Evolutionary conservation across 1,284 basidiomycete species (phyloP), one percentile per base, ranked within the genome.

Genomic region (Cystobasidium slooffiae): DNA sequence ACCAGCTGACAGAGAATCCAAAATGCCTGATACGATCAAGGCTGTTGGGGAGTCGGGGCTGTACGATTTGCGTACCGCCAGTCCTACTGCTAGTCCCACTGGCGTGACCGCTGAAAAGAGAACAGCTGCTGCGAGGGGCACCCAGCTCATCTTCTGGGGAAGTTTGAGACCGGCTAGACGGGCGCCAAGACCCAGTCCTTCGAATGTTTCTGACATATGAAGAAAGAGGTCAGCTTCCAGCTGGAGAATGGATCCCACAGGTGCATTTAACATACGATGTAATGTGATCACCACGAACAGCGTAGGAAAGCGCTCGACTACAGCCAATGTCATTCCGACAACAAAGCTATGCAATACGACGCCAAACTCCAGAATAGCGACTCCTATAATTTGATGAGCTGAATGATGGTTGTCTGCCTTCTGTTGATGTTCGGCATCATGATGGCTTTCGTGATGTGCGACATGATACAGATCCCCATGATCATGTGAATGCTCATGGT

Each of bases 311-410:
- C 87, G 81, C 31, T 87, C 83, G 79, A 91, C 88, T 44, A 96
- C 93, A 20, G 94, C 94, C 61, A 99, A 88, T 0, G 96, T 98
- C 41, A 99, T 84, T 0, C 96, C 96, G 78, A 99, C 94, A 77
- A 99, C 87, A 53, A 97, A 81, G 80, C 83, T 82, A 66, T 73
- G 75, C 62, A 77, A 44, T 10, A 74, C 49, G 24, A 77, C 92
- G 78, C 96, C 97, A 79, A 98, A 96, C 81, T 88, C 93, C 74
- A 96, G 85, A 76, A 95, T 93, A 52, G 87, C 89, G 56, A 94
- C 86, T n/a, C 93, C 94, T 56, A 98, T 85, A 62, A 97, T 85
- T 82, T 64, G 69, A 14, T 49, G 31, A 10, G 66, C 66, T 22
- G 66, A 55, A 44, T 52, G 52, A 37, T 59, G 37, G 1, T 18